phyloP scores from a whole-genome alignment of 2,329 filamentous ascomycete species.

The Colletotrichum higginsianum region DNA sequence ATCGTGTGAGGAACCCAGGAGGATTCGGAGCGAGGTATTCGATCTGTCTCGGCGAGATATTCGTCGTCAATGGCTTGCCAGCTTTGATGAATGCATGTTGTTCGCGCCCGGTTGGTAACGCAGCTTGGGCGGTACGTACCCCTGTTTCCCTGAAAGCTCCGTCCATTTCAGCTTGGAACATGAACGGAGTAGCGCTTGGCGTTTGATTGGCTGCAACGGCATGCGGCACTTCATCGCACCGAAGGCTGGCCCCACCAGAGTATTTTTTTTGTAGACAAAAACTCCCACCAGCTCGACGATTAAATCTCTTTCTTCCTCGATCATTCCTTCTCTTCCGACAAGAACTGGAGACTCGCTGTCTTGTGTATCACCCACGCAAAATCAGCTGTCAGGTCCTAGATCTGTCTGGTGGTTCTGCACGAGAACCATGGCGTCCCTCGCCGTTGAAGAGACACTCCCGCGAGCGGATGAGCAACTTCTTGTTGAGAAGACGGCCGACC shows the following conservation, averaged over 20 bases:
- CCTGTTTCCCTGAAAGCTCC: not conserved
- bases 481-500: constrained; percentile 46
- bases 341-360: constrained; percentile 18
- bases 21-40: not conserved
- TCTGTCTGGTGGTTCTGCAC: constrained; percentile 1
- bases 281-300: constrained; percentile 17
- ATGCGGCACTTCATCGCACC: constrained; percentile 28
- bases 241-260: constrained; percentile 26
- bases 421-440: constrained; percentile 32
- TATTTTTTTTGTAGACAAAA: constrained; percentile 31
- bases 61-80: constrained; percentile 9
- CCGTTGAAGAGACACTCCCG: constrained; percentile 11
- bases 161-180: not conserved
- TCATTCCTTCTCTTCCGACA: constrained; percentile 15
- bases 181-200: not conserved
- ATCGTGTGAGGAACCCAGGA: not conserved
- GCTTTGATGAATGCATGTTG: not conserved
- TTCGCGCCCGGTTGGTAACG: not conserved
- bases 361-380: constrained; percentile 17
- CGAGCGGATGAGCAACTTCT: constrained; percentile 41
- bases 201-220: constrained; percentile 25
- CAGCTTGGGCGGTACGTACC: constrained; percentile 2
- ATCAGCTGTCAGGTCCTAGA: constrained; percentile 1
- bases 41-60: not conserved
- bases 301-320: not conserved